These are phyloP conservation scores for Talaromyces funiculosus DNA, from an alignment of 2,329 filamentous ascomycete genomes.

Conservation along the genomic window DNA sequence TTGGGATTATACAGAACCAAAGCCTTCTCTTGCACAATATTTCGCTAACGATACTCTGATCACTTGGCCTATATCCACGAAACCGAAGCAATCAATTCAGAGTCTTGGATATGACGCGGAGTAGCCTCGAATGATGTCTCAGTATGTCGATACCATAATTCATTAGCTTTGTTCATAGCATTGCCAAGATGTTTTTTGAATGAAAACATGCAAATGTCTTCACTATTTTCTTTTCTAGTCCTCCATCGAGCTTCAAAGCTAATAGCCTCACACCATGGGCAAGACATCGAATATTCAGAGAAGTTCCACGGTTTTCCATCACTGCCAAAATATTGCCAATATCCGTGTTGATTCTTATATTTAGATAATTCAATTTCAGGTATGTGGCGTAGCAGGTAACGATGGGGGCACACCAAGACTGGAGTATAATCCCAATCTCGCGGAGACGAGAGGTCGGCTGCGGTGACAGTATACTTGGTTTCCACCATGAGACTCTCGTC, in stretches of 20 bases:
- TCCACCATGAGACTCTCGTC: background rate
- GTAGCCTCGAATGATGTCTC: background rate
- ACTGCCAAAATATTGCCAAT: background rate
- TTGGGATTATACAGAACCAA: too few species aligned
- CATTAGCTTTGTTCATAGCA: background rate
- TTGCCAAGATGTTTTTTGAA: background rate
- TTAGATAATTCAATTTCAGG: background rate
- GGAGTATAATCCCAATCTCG: background rate
- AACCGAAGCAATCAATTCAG: background rate
- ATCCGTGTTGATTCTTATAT: background rate
- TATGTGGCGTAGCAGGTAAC: background rate
- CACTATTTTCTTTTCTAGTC: background rate
- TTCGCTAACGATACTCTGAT: background rate
- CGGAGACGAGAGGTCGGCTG: background rate
- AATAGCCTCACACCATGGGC: background rate
- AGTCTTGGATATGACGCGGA: background rate
- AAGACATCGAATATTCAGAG: background rate
- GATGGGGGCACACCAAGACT: background rate
- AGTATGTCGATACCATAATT: background rate
- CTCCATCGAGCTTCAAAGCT: background rate
- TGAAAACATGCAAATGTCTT: background rate
- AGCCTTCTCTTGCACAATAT: background rate
- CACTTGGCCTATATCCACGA: background rate
- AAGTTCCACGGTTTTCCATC: background rate
- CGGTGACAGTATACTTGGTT: background rate